Conservation (phyloP, 2,329 filamentous ascomycete genomes). For the Stagonosporopsis tanaceti region DNA sequence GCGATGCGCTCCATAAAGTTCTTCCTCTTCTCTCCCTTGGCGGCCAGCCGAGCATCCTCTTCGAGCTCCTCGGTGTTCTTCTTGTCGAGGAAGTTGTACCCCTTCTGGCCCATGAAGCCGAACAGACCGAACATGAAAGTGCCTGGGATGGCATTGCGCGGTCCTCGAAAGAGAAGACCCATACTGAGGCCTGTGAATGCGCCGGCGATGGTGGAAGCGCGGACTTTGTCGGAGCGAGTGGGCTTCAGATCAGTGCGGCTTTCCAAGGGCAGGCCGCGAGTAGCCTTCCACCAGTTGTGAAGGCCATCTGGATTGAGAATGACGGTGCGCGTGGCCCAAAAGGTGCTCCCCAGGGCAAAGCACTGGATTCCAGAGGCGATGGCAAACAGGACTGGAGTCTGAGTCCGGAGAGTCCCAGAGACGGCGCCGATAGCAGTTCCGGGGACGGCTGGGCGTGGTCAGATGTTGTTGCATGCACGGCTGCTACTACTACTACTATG, state of each 20-base stretch:
- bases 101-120: constrained; percentile 64
- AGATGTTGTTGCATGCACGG: neutral
- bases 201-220: constrained; percentile 75
- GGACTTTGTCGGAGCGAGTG: constrained; percentile 66
- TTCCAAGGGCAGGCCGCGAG: constrained; percentile 35
- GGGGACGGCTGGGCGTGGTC: constrained; percentile 59
- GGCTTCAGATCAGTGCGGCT: constrained; percentile 54
- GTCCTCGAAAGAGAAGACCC: constrained; percentile 62
- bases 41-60: constrained; percentile 43
- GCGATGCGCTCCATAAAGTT: constrained; percentile 60
- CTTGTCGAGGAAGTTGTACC: constrained; percentile 62
- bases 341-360: constrained; percentile 78
- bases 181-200: constrained; percentile 66
- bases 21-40: constrained; percentile 39
- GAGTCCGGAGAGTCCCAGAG: constrained; percentile 65
- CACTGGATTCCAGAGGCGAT: constrained; percentile 79
- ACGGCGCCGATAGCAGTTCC: constrained; percentile 66
- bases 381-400: constrained; percentile 73
- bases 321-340: constrained; percentile 68
- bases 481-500: neutral
- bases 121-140: constrained; percentile 66
- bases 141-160: constrained; percentile 59
- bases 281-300: constrained; percentile 40
- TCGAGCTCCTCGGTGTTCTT: constrained; percentile 49
- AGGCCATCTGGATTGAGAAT: constrained; percentile 49